Conservation (phyloP, 257 asterid genomes). For the Verbascum thapsus region DNA sequence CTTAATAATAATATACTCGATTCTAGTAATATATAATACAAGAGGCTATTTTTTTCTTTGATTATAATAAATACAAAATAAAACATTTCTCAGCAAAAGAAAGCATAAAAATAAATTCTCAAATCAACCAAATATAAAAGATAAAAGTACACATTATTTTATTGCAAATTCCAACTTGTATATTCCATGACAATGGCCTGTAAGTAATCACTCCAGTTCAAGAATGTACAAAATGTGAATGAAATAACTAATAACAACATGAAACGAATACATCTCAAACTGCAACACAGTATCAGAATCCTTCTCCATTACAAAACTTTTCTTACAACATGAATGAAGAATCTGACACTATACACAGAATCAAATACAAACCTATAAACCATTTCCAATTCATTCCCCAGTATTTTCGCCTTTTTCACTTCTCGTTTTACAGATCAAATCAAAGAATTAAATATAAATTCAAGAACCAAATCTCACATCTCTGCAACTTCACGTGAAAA, state of each 20-base stretch:
- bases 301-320: conserved; percentile 34
- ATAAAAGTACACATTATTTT: not conserved
- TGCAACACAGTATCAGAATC: conserved; percentile 15
- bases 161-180: conserved; percentile 1
- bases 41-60: too few relatives aligned
- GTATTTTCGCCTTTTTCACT: conserved; percentile 2
- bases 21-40: too few relatives aligned
- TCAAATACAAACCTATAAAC: conserved; percentile 3
- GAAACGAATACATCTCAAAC: not conserved
- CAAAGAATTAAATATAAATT: conserved; percentile 26
- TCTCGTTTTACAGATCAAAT: conserved; percentile 21
- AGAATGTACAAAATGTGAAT: conserved; percentile 34
- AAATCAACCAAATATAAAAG: too few relatives aligned
- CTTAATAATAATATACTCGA: too few relatives aligned
- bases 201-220: conserved; percentile 20
- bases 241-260: not conserved
- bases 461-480: conserved; percentile 9
- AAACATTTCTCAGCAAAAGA: not conserved
- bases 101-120: not conserved
- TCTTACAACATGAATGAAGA: conserved; percentile 31
- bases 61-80: too few relatives aligned
- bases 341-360: conserved; percentile 34
- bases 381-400: conserved; percentile 10
- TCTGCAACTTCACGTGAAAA: conserved; percentile 24
- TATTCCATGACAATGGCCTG: conserved; percentile 17